Evolutionary conservation across 768 basidiomycete species (phyloP).

Genomic region (Leccinellum rugosiceps): DNA sequence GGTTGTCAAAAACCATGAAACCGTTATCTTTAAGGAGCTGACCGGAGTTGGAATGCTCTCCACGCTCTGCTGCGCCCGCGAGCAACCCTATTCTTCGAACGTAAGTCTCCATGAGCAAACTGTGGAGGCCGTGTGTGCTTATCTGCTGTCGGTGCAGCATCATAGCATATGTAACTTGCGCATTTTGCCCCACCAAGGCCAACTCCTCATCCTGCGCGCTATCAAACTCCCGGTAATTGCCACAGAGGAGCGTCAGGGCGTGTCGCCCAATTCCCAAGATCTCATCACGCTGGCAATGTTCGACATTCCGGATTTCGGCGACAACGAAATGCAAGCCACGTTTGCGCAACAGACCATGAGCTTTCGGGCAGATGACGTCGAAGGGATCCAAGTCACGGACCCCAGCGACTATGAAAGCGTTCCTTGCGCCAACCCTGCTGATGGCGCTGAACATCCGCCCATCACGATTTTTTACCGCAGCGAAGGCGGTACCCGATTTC

Average conservation of each 20-base stretch:
- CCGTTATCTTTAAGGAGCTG: conserved; percentile 42
- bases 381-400: conserved; percentile 34
- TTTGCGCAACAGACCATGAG: conserved; percentile 28
- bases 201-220: conserved; percentile 51
- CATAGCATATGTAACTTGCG: conserved; percentile 52
- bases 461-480: conserved; percentile 34
- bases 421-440: conserved; percentile 11
- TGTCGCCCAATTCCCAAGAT: conserved; percentile 23
- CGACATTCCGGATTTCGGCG: conserved; percentile 28
- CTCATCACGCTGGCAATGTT: conserved; percentile 32
- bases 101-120: conserved; percentile 12
- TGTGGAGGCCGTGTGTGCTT: background rate
- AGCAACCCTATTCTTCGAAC: conserved; percentile 24
- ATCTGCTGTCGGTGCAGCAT: conserved; percentile 29
- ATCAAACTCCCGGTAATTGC: conserved; percentile 23
- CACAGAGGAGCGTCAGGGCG: conserved; percentile 1
- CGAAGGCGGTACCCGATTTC: conserved; percentile 25
- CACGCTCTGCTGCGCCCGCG: conserved; percentile 39
- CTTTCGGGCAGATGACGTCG: conserved; percentile 31
- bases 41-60: conserved; percentile 33
- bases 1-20: conserved; percentile 40
- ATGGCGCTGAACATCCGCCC: conserved; percentile 29
- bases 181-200: conserved; percentile 47
- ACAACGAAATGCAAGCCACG: conserved; percentile 25
- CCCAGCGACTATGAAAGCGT: conserved; percentile 23